Evolutionary conservation across 805 yeast species (phyloP).

Genomic region (Metschnikowia gelsemii): DNA sequence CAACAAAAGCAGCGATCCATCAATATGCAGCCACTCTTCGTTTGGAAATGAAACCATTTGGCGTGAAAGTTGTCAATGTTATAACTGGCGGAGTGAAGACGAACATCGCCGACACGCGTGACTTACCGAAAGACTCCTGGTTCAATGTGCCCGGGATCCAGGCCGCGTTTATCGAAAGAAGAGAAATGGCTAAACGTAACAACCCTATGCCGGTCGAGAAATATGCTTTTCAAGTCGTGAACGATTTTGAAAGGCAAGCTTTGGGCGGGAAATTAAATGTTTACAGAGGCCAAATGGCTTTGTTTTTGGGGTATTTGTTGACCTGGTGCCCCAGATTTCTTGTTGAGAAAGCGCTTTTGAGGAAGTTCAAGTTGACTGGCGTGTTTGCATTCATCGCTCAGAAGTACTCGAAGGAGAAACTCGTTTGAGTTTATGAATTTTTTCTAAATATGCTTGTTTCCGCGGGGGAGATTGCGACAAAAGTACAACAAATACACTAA

Average conservation of each 20-base stretch:
- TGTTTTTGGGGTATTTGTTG: constrained; percentile 33
- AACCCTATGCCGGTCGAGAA: constrained; percentile 58
- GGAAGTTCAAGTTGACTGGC: constrained; percentile 32
- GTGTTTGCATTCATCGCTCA: constrained; percentile 27
- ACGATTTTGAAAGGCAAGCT: constrained; percentile 42
- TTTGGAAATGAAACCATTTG: constrained; percentile 69
- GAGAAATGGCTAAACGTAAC: constrained; percentile 57
- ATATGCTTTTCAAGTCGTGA: constrained; percentile 57
- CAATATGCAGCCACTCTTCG: constrained; percentile 63
- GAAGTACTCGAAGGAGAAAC: constrained; percentile 21
- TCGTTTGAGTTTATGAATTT: not conserved
- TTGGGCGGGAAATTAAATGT: constrained; percentile 46
- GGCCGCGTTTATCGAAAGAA: constrained; percentile 50
- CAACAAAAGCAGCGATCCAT: constrained; percentile 76
- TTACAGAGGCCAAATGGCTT: constrained; percentile 55
- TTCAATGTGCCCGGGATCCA: constrained; percentile 52
- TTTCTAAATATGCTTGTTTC: too few relatives aligned
- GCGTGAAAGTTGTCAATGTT: constrained; percentile 65
- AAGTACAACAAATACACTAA: too few relatives aligned
- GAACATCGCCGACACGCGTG: constrained; percentile 64
- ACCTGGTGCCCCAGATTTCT: constrained; percentile 48
- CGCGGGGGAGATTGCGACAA: too few relatives aligned
- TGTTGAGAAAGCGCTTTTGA: constrained; percentile 39
- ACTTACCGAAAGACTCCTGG: constrained; percentile 54
- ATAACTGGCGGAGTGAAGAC: constrained; percentile 78